phyloP scores from a whole-genome alignment of 495 filamentous ascomycete species.

The Viridothelium virens region DNA sequence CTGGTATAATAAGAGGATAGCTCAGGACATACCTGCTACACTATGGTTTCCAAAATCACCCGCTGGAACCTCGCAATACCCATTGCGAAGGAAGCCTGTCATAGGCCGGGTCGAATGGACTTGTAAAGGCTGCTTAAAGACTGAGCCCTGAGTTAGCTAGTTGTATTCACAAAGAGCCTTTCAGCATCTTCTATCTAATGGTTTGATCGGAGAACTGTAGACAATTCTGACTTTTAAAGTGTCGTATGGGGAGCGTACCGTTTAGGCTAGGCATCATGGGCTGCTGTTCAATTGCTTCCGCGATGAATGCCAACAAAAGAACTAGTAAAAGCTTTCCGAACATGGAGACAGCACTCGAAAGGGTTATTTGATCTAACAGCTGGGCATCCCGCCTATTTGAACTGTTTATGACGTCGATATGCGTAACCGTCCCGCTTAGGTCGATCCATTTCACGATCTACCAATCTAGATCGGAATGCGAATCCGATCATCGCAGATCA shows the following conservation, averaged over 20 bases:
- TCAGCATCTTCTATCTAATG: background rate
- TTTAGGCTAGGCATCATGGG: constrained; percentile 7
- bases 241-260: background rate
- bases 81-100: constrained; percentile 54
- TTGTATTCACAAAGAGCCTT: background rate
- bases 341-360: background rate
- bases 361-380: background rate
- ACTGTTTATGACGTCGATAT: constrained; percentile 9
- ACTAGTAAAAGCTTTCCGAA: background rate
- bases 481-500: background rate
- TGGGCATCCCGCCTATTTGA: background rate
- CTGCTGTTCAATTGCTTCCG: constrained; percentile 3
- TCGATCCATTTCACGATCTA: too few species aligned
- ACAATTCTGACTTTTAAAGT: background rate
- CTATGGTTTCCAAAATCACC: constrained; percentile 37
- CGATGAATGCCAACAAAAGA: background rate
- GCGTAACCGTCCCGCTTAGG: too few species aligned
- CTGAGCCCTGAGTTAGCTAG: constrained; percentile 28
- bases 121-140: constrained; percentile 49
- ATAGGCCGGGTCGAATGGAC: constrained; percentile 50
- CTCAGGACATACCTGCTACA: constrained; percentile 13
- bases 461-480: background rate
- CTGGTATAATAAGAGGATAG: background rate
- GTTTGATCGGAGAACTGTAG: background rate
- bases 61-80: constrained; percentile 47